Evolutionary conservation across 164 flowering plant species (phyloP), one percentile per base, ranked within the genome.

Genomic region (Buxus sempervirens): DNA sequence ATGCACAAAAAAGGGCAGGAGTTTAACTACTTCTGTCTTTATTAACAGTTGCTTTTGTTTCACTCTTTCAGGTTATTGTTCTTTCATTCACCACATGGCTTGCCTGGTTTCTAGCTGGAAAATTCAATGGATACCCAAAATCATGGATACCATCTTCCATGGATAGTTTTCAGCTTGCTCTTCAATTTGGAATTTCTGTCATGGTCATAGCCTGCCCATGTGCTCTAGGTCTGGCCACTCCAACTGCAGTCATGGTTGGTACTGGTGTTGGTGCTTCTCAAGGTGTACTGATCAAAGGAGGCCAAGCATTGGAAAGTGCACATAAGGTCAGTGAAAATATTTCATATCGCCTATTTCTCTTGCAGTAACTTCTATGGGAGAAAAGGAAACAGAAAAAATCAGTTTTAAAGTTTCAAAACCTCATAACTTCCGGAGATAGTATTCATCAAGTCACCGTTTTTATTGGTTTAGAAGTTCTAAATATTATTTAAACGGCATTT

Each of bases 191-290:
- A 20, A 89, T 89, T 15, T 86, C 92, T 42, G 92, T 89, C 21
- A 82, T 88, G 88, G 96, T 89, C 64, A 88, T 91, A 67, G 97
- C 98, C 36, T 94, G 97, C 73, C 97, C 98, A 4, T 94, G 98
- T 81, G 97, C 98, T 61, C 86, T 94, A 5, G 98, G 97, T 38
- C 79, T 94, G 59, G 97, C 96, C n/a, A 94, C 98, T 66, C 97
- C 98, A 0, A 91, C 96, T 4, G 97, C 98, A 13, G 96, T 94
- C 48, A 94, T 94, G 98, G 98, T 94, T 80, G 97, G 95, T 45
- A 94, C 98, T 12, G 97, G 96, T 23, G 93, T 90, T 67, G 96
- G 97, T 67, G 98, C 97, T 67, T 82, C 96, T 76, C 93, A 84
- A 75, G 96, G 97, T 55, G 87, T 94, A 20, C 77, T 91, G 45